A percentile compares a stretch with the other conserved stretches of the same genome.
These are phyloP conservation scores for Uromyces viciae-fabae DNA, from an alignment of 1,284 basidiomycete genomes.

Conservation along the genomic window DNA sequence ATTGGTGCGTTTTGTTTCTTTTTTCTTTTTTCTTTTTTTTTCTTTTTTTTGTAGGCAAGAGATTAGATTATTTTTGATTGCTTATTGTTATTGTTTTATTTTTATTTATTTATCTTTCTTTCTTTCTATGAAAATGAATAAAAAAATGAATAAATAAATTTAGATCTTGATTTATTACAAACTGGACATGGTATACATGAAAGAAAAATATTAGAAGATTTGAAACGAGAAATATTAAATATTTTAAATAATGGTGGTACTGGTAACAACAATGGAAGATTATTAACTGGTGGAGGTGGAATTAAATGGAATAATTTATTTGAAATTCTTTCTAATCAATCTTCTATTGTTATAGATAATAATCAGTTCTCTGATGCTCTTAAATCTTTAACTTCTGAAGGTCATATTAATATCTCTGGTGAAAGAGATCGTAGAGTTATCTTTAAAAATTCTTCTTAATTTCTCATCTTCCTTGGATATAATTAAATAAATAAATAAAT, in stretches of 20 bases:
- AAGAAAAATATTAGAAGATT: constrained; percentile 74
- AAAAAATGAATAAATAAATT: constrained; percentile 59
- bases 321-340: constrained; percentile 71
- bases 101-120: not conserved
- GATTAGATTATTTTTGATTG: too few relatives aligned
- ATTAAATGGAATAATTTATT: constrained; percentile 75
- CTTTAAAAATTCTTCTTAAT: not conserved
- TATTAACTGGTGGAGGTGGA: too few relatives aligned
- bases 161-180: constrained; percentile 92
- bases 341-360: constrained; percentile 69
- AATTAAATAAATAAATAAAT: not conserved
- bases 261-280: constrained; percentile 50
- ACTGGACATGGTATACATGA: constrained; percentile 84
- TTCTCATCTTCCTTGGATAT: not conserved
- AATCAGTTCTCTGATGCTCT: constrained; percentile 78
- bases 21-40: not conserved
- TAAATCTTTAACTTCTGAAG: constrained; percentile 73
- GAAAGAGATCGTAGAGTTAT: constrained; percentile 80
- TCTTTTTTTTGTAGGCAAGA: too few relatives aligned
- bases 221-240: constrained; percentile 67
- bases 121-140: not conserved
- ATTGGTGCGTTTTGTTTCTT: constrained; percentile 36
- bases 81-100: too few relatives aligned
- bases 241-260: constrained; percentile 63
- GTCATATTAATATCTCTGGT: constrained; percentile 74